phyloP scores from a whole-genome alignment of 179 eudicot species.

The Heliamphora pulchella region DNA sequence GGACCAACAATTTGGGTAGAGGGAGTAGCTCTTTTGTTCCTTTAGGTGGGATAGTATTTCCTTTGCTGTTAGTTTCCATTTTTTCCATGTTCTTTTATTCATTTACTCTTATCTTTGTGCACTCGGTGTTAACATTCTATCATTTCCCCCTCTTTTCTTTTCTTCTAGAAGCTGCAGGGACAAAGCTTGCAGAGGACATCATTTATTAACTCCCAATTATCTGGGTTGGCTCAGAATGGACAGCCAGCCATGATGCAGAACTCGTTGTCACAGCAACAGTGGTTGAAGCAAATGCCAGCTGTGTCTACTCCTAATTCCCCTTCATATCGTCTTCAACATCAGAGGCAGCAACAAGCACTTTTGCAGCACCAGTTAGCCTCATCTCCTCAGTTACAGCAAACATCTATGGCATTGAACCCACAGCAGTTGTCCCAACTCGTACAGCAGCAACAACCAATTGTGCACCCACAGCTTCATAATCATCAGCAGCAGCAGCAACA shows the following conservation, averaged over 20 bases:
- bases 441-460: conserved; percentile 51
- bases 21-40: background rate
- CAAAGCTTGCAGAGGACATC: conserved; percentile 58
- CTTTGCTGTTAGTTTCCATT: background rate
- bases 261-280: conserved; percentile 67
- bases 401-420: conserved; percentile 46
- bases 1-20: background rate
- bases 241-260: conserved; percentile 38
- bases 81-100: background rate
- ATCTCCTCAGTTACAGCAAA: conserved; percentile 64
- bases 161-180: conserved; percentile 50
- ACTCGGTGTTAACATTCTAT: background rate
- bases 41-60: background rate
- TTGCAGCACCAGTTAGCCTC: conserved; percentile 56
- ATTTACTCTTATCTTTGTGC: background rate
- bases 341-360: conserved; percentile 41
- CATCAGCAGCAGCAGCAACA: conserved; percentile 24
- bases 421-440: conserved; percentile 70
- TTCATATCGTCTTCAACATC: conserved; percentile 63
- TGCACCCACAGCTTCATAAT: conserved; percentile 37
- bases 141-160: conserved; percentile 1
- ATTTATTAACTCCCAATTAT: conserved; percentile 56
- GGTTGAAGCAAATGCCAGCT: conserved; percentile 72
- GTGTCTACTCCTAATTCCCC: conserved; percentile 66
- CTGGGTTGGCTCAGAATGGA: conserved; percentile 77